Evolutionary conservation across 2,329 filamentous ascomycete species (phyloP).

Genomic region (Verticillium isaacii): DNA sequence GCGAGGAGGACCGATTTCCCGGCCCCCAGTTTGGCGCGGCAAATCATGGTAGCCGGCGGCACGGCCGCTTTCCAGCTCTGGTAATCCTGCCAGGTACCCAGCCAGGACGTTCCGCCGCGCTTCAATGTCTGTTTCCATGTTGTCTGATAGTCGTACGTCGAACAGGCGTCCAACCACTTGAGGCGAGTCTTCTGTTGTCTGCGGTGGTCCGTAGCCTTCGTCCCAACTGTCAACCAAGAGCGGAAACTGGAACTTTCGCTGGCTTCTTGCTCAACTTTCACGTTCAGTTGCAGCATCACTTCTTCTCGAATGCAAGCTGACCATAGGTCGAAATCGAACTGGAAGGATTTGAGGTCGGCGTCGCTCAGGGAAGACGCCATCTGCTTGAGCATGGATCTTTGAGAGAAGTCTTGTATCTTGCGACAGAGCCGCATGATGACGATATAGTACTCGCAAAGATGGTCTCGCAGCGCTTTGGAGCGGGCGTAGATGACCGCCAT

Average conservation of each 20-base stretch:
- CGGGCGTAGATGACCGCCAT: conserved; percentile 32
- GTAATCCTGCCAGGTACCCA: conserved; percentile 12
- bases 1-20: conserved; percentile 40
- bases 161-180: conserved; percentile 31
- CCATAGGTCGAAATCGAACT: conserved; percentile 27
- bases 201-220: too few species aligned
- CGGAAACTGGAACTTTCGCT: conserved; percentile 3
- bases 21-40: conserved; percentile 33
- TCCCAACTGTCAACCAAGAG: too few species aligned
- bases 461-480: conserved; percentile 27
- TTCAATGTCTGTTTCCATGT: conserved; percentile 37
- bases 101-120: conserved; percentile 25
- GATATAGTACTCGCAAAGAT: conserved; percentile 36
- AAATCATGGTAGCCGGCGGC: conserved; percentile 10
- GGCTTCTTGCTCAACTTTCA: conserved; percentile 7
- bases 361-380: conserved; percentile 19
- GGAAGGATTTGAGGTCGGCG: conserved; percentile 18
- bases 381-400: conserved; percentile 24
- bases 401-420: conserved; percentile 22
- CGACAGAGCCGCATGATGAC: conserved; percentile 33
- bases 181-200: conserved; percentile 1
- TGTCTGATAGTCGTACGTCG: conserved; percentile 31
- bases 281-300: conserved; percentile 2
- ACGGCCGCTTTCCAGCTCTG: conserved; percentile 9
- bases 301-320: conserved; percentile 29